Percentiles rank a stretch among this genome's conserved stretches.
These are phyloP conservation scores for Sporothrix luriei DNA, from an alignment of 2,329 filamentous ascomycete genomes.

Conservation along the genomic window DNA sequence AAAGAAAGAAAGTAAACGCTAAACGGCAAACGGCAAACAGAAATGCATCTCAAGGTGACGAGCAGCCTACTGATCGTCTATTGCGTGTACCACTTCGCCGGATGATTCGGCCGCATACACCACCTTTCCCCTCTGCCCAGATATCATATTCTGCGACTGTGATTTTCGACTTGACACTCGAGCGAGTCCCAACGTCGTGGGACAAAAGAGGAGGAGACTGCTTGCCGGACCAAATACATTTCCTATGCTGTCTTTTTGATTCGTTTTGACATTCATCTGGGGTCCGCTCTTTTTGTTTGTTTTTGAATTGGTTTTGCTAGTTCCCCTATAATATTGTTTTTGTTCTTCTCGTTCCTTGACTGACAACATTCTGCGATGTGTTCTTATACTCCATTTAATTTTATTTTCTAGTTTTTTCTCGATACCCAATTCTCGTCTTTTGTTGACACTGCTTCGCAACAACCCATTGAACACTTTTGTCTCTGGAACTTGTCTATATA, in stretches of 20 bases:
- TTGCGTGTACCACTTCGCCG: too few species aligned
- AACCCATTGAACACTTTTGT: neutral
- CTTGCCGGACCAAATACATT: neutral
- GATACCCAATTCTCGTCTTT: neutral
- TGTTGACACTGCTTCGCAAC: neutral
- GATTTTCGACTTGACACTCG: constrained; percentile 15
- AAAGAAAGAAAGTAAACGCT: too few species aligned
- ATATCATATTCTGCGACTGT: constrained; percentile 11
- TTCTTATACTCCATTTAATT: neutral
- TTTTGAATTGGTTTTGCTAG: neutral
- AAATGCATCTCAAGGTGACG: too few species aligned
- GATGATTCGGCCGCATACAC: neutral
- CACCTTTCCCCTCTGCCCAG: neutral
- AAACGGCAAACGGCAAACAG: too few species aligned
- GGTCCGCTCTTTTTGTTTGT: neutral
- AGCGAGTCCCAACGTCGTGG: neutral
- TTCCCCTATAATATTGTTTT: neutral
- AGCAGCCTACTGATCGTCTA: too few species aligned
- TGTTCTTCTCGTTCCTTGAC: neutral
- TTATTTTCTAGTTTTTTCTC: neutral
- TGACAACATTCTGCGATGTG: neutral
- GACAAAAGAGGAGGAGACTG: neutral
- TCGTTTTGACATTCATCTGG: neutral
- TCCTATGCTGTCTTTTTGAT: neutral
- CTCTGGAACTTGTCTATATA: neutral